Percentiles rank a stretch among this genome's conserved stretches.
Conservation (phyloP, 805 yeast genomes). For the Clavispora asparagi region DNA sequence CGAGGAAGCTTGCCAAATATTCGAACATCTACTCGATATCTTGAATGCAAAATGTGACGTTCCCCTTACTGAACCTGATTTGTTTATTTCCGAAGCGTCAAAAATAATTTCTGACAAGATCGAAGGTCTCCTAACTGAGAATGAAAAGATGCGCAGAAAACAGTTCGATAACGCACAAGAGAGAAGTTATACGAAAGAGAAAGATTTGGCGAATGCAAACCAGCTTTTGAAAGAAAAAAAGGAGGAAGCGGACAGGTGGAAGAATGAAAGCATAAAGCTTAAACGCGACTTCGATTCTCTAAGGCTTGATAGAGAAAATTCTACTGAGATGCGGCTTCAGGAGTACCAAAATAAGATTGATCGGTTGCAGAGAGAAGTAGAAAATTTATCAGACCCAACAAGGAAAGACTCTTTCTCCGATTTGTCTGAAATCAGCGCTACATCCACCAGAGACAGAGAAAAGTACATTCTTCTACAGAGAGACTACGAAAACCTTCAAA, state of each 20-base stretch:
- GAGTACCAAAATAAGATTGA: slow-evolving; percentile 28
- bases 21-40: neutral
- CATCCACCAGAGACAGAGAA: slow-evolving; percentile 6
- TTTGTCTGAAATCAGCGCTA: slow-evolving; percentile 1
- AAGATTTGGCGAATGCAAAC: neutral
- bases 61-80: neutral
- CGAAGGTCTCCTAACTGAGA: neutral
- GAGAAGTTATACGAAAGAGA: neutral
- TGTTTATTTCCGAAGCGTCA: neutral
- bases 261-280: neutral
- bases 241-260: neutral
- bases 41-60: neutral
- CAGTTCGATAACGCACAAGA: neutral
- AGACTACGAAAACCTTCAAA: slow-evolving; percentile 11
- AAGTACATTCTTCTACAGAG: slow-evolving; percentile 7
- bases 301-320: slow-evolving; percentile 10
- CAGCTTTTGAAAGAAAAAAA: neutral
- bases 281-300: neutral
- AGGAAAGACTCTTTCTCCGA: slow-evolving; percentile 8
- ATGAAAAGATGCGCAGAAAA: neutral
- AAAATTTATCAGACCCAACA: slow-evolving; percentile 19
- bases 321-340: slow-evolving; percentile 22
- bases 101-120: neutral
- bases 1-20: neutral
- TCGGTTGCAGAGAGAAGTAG: slow-evolving; percentile 27